Percentiles rank a stretch among this genome's conserved stretches.
Conservation (phyloP, 2,329 filamentous ascomycete genomes). For the Coniochaeta ligniaria region DNA sequence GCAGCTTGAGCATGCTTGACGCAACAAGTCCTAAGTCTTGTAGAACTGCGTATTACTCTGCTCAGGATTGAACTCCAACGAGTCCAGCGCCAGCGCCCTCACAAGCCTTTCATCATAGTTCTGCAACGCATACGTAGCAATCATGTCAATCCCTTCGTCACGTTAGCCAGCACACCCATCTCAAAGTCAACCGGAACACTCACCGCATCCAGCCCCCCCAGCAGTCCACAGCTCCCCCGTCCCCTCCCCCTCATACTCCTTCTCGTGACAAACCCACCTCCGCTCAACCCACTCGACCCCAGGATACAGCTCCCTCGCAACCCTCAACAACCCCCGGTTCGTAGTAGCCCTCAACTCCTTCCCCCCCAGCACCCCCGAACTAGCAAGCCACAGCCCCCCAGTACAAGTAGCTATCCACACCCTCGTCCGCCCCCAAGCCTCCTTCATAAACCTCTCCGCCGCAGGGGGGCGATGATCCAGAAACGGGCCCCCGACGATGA, state of each 20-base stretch:
- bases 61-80: neutral
- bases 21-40: neutral
- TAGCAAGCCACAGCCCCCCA: constrained; percentile 30
- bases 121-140: neutral
- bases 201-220: constrained; percentile 28
- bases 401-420: constrained; percentile 29
- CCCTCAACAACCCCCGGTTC: constrained; percentile 21
- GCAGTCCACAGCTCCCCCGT: constrained; percentile 28
- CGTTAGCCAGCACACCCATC: neutral
- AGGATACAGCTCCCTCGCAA: constrained; percentile 20
- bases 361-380: constrained; percentile 25
- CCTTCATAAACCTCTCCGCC: constrained; percentile 25
- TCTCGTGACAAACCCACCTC: constrained; percentile 29
- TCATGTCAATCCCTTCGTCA: neutral
- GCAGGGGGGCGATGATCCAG: constrained; percentile 20
- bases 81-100: neutral
- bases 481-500: constrained; percentile 28
- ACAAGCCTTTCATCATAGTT: neutral
- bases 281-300: constrained; percentile 28
- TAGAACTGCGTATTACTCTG: neutral
- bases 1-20: neutral
- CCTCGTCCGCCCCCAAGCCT: constrained; percentile 25
- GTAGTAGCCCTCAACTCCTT: constrained; percentile 25
- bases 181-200: neutral
- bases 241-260: constrained; percentile 16